Percentiles rank a stretch among this genome's conserved stretches.
phyloP scores from a whole-genome alignment of 2,329 filamentous ascomycete species.

The Plenodomus tracheiphilus region DNA sequence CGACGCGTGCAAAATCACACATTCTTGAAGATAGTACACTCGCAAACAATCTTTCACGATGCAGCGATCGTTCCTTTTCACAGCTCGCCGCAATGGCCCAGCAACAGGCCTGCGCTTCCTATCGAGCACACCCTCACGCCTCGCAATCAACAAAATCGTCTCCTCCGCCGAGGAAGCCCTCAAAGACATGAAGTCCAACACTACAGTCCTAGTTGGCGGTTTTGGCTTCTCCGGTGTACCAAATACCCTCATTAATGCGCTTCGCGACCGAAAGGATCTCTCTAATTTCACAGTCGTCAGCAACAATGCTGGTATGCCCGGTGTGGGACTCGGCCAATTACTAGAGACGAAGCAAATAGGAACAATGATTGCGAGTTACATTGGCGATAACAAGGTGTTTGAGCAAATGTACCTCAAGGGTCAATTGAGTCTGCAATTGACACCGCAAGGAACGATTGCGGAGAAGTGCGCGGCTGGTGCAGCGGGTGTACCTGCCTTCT shows the following conservation, averaged over 20 bases:
- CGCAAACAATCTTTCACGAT: constrained; percentile 18
- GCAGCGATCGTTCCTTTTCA: constrained; percentile 41
- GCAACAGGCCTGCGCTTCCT: constrained; percentile 37
- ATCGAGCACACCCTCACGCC: constrained; percentile 35
- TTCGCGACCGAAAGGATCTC: constrained; percentile 41
- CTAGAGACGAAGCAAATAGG: constrained; percentile 70
- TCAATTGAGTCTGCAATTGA: constrained; percentile 74
- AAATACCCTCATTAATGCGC: constrained; percentile 45
- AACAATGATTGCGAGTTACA: constrained; percentile 73
- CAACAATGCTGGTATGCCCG: constrained; percentile 76
- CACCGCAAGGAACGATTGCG: constrained; percentile 74
- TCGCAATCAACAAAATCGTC: constrained; percentile 46
- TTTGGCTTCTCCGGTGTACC: constrained; percentile 47
- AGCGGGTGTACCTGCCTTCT: constrained; percentile 79
- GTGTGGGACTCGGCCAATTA: constrained; percentile 69
- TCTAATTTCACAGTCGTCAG: constrained; percentile 70
- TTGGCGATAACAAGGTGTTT: constrained; percentile 76
- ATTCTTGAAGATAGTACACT: background rate
- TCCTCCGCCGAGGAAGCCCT: constrained; percentile 45
- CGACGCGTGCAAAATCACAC: background rate
- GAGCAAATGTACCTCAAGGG: constrained; percentile 75
- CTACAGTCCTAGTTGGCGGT: constrained; percentile 43
- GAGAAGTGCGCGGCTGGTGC: constrained; percentile 74
- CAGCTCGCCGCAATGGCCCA: constrained; percentile 35
- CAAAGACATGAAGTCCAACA: constrained; percentile 44